Percentiles rank a stretch among this genome's conserved stretches.
phyloP scores from a whole-genome alignment of 306 rosid species.

The Prunus armeniaca region DNA sequence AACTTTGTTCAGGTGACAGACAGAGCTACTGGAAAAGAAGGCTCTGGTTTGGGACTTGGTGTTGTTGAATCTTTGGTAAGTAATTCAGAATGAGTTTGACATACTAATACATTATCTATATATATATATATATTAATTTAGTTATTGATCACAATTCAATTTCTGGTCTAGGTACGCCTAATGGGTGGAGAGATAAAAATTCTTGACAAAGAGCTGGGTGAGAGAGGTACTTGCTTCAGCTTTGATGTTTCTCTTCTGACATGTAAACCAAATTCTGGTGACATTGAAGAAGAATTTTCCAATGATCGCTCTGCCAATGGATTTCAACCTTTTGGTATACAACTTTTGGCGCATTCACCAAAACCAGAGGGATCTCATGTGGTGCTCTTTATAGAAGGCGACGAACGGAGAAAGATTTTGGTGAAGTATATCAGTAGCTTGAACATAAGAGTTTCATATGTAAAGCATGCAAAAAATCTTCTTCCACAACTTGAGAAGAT shows the following conservation, averaged over 20 bases:
- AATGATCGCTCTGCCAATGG: not conserved
- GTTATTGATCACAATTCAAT: not conserved
- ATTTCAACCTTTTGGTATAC: constrained; percentile 5
- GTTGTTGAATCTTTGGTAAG: constrained; percentile 82
- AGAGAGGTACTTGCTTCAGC: constrained; percentile 74
- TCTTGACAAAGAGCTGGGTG: constrained; percentile 59
- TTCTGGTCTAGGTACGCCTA: constrained; percentile 54
- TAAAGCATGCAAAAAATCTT: constrained; percentile 28
- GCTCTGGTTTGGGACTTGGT: constrained; percentile 93
- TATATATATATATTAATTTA: too few relatives aligned
- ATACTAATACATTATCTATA: not conserved
- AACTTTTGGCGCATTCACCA: constrained; percentile 25
- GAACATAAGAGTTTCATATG: constrained; percentile 30
- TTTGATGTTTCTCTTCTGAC: constrained; percentile 50
- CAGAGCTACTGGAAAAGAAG: constrained; percentile 55
- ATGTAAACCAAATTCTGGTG: constrained; percentile 24
- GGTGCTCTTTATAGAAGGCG: constrained; percentile 27
- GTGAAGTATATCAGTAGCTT: constrained; percentile 38
- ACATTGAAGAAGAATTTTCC: constrained; percentile 25
- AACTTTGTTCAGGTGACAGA: constrained; percentile 77
- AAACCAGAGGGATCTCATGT: constrained; percentile 46
- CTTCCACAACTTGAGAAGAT: constrained; percentile 27
- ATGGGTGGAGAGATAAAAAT: constrained; percentile 80
- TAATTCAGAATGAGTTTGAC: not conserved
- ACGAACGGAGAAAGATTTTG: constrained; percentile 21